Evolutionary conservation across 768 basidiomycete genomes (phyloP).

Genomic region (Mycena kentingensis): DNA sequence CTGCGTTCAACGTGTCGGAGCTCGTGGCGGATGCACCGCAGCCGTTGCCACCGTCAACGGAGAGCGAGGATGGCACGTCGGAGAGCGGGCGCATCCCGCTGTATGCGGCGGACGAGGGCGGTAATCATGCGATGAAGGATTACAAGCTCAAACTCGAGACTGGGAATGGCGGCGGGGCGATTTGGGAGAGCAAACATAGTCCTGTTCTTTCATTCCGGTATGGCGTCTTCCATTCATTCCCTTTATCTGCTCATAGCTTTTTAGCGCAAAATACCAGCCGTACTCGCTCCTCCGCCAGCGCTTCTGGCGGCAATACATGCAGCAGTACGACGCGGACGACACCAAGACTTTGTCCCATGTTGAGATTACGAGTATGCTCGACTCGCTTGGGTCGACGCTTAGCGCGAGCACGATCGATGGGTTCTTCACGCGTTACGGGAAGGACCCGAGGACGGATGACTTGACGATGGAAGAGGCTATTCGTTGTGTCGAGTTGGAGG

Average conservation of each 20-base stretch:
- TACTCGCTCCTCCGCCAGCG: slow-evolving; percentile 88
- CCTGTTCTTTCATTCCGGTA: slow-evolving; percentile 72
- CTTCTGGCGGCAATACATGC: slow-evolving; percentile 88
- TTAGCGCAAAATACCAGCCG: slow-evolving; percentile 90
- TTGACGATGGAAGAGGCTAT: slow-evolving; percentile 79
- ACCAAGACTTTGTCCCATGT: slow-evolving; percentile 71
- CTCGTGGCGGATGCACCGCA: slow-evolving; percentile 69
- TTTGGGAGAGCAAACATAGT: slow-evolving; percentile 73
- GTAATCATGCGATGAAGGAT: slow-evolving; percentile 71
- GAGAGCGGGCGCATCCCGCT: slow-evolving; percentile 37
- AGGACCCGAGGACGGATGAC: slow-evolving; percentile 65
- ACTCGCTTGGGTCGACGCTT: slow-evolving; percentile 94
- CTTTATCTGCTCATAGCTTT: background rate
- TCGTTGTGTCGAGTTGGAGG: slow-evolving; percentile 82
- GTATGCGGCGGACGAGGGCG: slow-evolving; percentile 53
- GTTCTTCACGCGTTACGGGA: slow-evolving; percentile 77
- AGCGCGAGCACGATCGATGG: slow-evolving; percentile 73
- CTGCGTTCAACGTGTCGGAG: slow-evolving; percentile 66
- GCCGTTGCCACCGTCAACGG: slow-evolving; percentile 33
- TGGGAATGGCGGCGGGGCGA: slow-evolving; percentile 39
- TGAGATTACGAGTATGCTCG: slow-evolving; percentile 93
- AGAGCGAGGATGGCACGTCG: slow-evolving; percentile 43
- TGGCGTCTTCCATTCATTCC: slow-evolving; percentile 17
- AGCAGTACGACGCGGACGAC: slow-evolving; percentile 90
- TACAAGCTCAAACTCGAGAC: slow-evolving; percentile 60